Evolutionary conservation across 306 rosid species (phyloP), one percentile per base, ranked within the genome.

Genomic region (Casuarina glauca): DNA sequence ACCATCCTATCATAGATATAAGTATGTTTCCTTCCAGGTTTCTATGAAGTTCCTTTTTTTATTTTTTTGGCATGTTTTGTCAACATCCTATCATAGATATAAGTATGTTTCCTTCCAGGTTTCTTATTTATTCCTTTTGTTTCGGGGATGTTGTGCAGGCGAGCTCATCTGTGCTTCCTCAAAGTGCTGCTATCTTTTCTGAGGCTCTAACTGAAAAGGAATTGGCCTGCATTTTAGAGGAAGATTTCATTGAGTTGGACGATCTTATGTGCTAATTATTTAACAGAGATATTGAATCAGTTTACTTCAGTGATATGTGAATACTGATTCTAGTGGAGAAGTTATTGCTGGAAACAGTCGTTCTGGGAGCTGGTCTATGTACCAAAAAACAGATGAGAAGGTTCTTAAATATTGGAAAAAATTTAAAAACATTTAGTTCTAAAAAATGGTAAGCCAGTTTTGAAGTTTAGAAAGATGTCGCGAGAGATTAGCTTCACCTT

Each of bases 171-270:
- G 77, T 52, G 72, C 84, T 48, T 26, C 73, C 73, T 52, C 72
- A 58, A 35, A 70, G 75, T 50, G 78, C 50, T 75, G 69, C 86
- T 36, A 62, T 62, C 60, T 41, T 80, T 67, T 38, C 71, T 46
- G 82, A 84, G 19, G 81, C 49, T 55, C 45, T 81, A 54, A 61
- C 80, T 41, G 66, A 80, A 54, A 74, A 55, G 69, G 69, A 75
- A 45, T 45, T 82, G 72, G 78, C 35, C 43, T 77, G 82, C 74
- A 74, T 90, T 74, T 32, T 74, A 57, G 88, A 92, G 73, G 91
- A 78, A 32, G 91, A 87, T 85, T 92, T 79, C 76, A 70, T 92
- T 45, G 96, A 89, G 86, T 53, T 90, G 83, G 82, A 90, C 63
- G 97, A 93, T 85, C 89, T 93, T 54, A 32, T 26, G 2, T 73